phyloP scores from a whole-genome alignment of 805 yeast species.

The Kuraishia capsulata region DNA sequence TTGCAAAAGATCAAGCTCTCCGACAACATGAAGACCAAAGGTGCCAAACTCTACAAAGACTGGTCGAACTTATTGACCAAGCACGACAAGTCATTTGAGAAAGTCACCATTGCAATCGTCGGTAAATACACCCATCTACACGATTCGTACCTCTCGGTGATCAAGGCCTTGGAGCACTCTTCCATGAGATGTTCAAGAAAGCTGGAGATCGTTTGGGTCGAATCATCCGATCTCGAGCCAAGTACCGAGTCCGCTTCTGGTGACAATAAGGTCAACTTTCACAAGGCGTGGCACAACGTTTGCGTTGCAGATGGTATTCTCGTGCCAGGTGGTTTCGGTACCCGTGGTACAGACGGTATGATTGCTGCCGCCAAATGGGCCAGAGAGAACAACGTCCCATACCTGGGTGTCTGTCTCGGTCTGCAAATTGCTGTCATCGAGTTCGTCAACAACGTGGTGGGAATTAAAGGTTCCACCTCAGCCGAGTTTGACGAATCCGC shows the following conservation, averaged over 20 bases:
- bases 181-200: conserved; percentile 83
- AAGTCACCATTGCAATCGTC: conserved; percentile 89
- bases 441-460: conserved; percentile 73
- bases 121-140: conserved; percentile 96
- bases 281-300: conserved; percentile 90
- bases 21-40: conserved; percentile 47
- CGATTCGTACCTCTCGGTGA: conserved; percentile 91
- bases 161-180: conserved; percentile 91
- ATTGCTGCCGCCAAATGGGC: conserved; percentile 95
- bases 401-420: conserved; percentile 94
- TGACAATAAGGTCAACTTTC: conserved; percentile 65
- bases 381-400: conserved; percentile 91
- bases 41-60: conserved; percentile 57
- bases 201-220: conserved; percentile 92
- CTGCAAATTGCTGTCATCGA: conserved; percentile 96
- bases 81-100: conserved; percentile 77
- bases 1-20: conserved; percentile 40
- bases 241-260: conserved; percentile 36
- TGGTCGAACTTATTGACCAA: conserved; percentile 77
- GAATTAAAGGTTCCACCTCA: conserved; percentile 60
- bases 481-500: conserved; percentile 70
- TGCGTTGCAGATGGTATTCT: conserved; percentile 94
- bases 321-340: conserved; percentile 98
- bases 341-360: conserved; percentile 98
- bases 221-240: conserved; percentile 82